Evolutionary conservation across 352 stramenopile species (phyloP), one percentile per base, ranked within the genome.

Genomic region (Globisporangium spiculum): DNA sequence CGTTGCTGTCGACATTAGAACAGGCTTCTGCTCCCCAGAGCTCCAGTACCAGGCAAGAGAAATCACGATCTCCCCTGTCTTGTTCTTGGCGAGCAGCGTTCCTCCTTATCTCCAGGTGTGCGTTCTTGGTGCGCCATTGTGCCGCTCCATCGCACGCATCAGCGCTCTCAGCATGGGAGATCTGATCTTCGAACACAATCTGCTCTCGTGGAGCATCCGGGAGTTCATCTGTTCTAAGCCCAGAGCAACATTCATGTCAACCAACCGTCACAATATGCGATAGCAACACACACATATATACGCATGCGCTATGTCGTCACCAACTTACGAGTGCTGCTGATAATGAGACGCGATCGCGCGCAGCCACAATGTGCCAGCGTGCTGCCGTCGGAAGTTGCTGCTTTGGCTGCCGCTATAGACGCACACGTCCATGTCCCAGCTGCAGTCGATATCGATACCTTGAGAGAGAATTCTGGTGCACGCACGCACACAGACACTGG

Each of bases 401-500:
- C 18, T 8, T 44, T 44, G 36, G 18, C 18, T 54, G 32, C 50
- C 26, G 1, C 22, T 52, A 22, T 41, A 4, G 38, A 61, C 38
- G 38, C 63, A 27, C 18, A 68, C 27, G 18, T 68, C 63, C 52
- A 68, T 68, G 26, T 54, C 26, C n/a, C 26, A 55, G 24, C 36
- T 8, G 18, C 44, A 22, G 14, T n/a, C 44, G 10, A 20, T n/a
- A 20, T 7, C 30, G 4, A n/a, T 20, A 6, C 41, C 16, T n/a
- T 50, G 44, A 8, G 41, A 20, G 14, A 48, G 41, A 8, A n/a
- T 8, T n/a, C n/a, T 5, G 6, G 41, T 16, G 41, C 16, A n/a
- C 8, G 16, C 41, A 48, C 41, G 12, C 16, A 41, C 24, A 32
- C 24, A n/a, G n/a, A 38, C 2, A 4, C 26, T 59, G 24, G 54